phyloP scores from a whole-genome alignment of 169 alveolate genomes.

The Cryptosporidium viatorum region DNA sequence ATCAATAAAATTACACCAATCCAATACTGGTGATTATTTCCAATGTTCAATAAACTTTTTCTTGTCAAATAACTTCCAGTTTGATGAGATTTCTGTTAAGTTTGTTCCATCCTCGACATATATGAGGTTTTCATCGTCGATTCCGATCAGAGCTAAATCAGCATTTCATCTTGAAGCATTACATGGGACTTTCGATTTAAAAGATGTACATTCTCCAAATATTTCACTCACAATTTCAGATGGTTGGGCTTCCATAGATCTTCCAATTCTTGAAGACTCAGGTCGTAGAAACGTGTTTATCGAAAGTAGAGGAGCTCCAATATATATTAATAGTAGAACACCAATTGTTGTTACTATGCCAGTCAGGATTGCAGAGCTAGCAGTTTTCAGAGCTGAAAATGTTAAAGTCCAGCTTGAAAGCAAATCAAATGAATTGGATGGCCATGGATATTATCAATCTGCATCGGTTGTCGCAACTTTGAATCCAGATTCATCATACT shows the following conservation, averaged over 20 bases:
- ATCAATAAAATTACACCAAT: slow-evolving; percentile 27
- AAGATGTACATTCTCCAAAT: slow-evolving; percentile 25
- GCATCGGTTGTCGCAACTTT: slow-evolving; percentile 32
- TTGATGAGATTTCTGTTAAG: slow-evolving; percentile 17
- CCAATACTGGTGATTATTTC: slow-evolving; percentile 40
- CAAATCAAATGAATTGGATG: background rate
- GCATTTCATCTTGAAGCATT: slow-evolving; percentile 36
- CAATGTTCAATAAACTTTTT: slow-evolving; percentile 53
- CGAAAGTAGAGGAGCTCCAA: slow-evolving; percentile 68
- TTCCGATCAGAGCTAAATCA: slow-evolving; percentile 20
- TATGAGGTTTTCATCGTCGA: slow-evolving; percentile 23
- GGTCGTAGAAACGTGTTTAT: background rate
- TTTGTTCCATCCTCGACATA: slow-evolving; percentile 37
- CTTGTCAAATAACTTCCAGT: slow-evolving; percentile 16
- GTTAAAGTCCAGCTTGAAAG: slow-evolving; percentile 36
- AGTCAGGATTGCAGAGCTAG: slow-evolving; percentile 36
- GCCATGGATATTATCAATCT: background rate
- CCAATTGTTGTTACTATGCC: slow-evolving; percentile 31
- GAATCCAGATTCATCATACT: slow-evolving; percentile 1
- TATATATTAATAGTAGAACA: slow-evolving; percentile 44
- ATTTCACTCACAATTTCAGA: slow-evolving; percentile 44
- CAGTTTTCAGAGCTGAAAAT: slow-evolving; percentile 15
- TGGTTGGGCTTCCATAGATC: slow-evolving; percentile 47
- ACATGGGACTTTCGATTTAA: slow-evolving; percentile 42
- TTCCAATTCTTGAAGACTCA: background rate